Evolutionary conservation across 2,329 filamentous ascomycete genomes (phyloP).

Genomic region (Mollisia scopiformis): DNA sequence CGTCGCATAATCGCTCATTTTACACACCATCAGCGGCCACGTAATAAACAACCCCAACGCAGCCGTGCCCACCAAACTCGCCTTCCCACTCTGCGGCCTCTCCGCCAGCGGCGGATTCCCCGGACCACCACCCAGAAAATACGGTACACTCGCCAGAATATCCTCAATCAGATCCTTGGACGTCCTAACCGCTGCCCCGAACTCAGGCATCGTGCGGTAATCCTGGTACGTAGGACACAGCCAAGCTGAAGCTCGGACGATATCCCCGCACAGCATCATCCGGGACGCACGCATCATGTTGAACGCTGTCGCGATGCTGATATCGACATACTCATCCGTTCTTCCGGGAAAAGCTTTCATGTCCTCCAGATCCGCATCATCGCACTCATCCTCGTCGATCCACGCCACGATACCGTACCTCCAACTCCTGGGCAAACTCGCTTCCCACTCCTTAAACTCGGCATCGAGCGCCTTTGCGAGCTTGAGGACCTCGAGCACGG

Average conservation of each 20-base stretch:
- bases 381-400: conserved; percentile 52
- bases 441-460: conserved; percentile 52
- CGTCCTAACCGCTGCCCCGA: conserved; percentile 53
- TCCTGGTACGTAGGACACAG: neutral
- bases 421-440: conserved; percentile 51
- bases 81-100: conserved; percentile 52
- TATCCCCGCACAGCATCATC: conserved; percentile 46
- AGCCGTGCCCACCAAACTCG: conserved; percentile 48
- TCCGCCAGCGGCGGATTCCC: conserved; percentile 44
- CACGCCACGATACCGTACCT: conserved; percentile 53
- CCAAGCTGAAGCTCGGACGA: conserved; percentile 1
- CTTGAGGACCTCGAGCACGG: conserved; percentile 44
- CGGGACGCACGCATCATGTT: conserved; percentile 56
- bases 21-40: conserved; percentile 56
- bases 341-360: conserved; percentile 60
- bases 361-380: conserved; percentile 47
- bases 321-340: conserved; percentile 58
- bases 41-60: conserved; percentile 59
- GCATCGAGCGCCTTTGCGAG: conserved; percentile 39
- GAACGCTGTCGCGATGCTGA: conserved; percentile 58
- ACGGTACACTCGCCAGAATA: conserved; percentile 62
- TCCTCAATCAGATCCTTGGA: conserved; percentile 56
- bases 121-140: conserved; percentile 50
- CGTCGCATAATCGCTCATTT: conserved; percentile 58
- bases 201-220: conserved; percentile 55